phyloP scores from a whole-genome alignment of 2,329 filamentous ascomycete species.

The Beauveria varroae region DNA sequence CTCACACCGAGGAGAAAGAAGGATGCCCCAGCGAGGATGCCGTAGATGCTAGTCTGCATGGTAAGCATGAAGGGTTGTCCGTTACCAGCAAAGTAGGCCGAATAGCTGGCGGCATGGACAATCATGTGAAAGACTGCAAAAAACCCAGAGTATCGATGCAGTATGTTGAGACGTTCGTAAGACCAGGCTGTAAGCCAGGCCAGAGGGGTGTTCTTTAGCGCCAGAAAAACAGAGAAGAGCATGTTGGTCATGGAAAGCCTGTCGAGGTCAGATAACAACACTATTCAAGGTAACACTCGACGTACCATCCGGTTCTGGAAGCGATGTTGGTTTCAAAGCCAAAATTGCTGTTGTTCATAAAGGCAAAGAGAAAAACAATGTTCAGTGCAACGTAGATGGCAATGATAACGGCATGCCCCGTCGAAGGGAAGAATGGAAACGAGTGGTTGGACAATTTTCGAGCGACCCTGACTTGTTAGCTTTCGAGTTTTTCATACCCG shows the following conservation, averaged over 20 bases:
- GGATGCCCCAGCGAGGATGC: constrained; percentile 39
- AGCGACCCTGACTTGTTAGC: constrained; percentile 17
- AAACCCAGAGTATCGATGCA: constrained; percentile 48
- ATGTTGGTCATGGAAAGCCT: constrained; percentile 40
- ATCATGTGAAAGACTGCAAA: constrained; percentile 38
- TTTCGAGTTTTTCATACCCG: neutral
- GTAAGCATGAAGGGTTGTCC: constrained; percentile 25
- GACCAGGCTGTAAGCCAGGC: constrained; percentile 45
- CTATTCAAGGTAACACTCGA: too few relatives aligned
- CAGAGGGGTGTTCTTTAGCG: constrained; percentile 52
- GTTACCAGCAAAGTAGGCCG: constrained; percentile 29
- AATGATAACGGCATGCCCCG: constrained; percentile 25
- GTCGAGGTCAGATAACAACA: neutral
- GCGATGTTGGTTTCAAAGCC: constrained; percentile 26
- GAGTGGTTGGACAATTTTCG: constrained; percentile 22
- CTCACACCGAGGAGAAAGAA: constrained; percentile 38
- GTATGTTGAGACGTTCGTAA: constrained; percentile 50
- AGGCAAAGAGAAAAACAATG: constrained; percentile 24
- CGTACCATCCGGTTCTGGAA: constrained; percentile 32
- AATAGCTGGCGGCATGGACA: constrained; percentile 39
- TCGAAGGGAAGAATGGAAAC: constrained; percentile 21
- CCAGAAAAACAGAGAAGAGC: constrained; percentile 43
- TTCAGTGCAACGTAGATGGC: constrained; percentile 27
- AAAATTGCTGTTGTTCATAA: constrained; percentile 25
- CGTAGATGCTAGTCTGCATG: constrained; percentile 34